Conservation (phyloP, 345 rosid species). For the Hypericum androsaemum region DNA sequence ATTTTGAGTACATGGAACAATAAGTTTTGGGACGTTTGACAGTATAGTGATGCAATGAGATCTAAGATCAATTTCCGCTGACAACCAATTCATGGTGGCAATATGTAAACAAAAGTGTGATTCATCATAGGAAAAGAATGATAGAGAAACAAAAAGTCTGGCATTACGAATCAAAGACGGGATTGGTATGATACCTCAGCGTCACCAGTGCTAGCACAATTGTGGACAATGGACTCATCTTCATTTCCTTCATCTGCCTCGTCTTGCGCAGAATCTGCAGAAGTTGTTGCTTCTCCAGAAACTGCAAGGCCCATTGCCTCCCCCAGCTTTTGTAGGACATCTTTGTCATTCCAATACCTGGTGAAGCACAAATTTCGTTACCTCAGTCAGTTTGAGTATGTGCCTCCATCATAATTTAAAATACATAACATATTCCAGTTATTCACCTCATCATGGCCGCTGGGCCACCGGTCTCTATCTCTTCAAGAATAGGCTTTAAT, state of each 20-base stretch:
- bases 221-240: slow-evolving; percentile 85
- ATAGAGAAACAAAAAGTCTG: no score
- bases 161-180: neutral
- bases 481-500: slow-evolving; percentile 77
- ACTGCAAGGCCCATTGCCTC: slow-evolving; percentile 95
- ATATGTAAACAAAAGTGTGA: no score
- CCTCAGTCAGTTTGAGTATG: no score
- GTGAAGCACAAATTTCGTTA: slow-evolving; percentile 9
- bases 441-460: slow-evolving; percentile 92
- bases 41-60: no score
- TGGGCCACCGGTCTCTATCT: slow-evolving; percentile 87
- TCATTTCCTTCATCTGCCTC: slow-evolving; percentile 72
- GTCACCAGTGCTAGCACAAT: slow-evolving; percentile 91
- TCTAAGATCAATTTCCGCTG: no score
- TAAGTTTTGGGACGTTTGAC: no score
- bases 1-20: no score
- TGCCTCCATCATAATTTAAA: neutral
- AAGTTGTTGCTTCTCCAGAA: slow-evolving; percentile 52
- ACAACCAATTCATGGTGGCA: no score
- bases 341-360: slow-evolving; percentile 98
- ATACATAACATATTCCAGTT: neutral
- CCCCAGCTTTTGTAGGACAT: slow-evolving; percentile 78
- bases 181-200: slow-evolving; percentile 50
- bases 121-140: no score
- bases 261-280: slow-evolving; percentile 47